Percentiles rank a stretch among this genome's conserved stretches.
These are phyloP conservation scores for Phytomonas sp. DNA, from an alignment of 208 protist species.

Conservation along the genomic window DNA sequence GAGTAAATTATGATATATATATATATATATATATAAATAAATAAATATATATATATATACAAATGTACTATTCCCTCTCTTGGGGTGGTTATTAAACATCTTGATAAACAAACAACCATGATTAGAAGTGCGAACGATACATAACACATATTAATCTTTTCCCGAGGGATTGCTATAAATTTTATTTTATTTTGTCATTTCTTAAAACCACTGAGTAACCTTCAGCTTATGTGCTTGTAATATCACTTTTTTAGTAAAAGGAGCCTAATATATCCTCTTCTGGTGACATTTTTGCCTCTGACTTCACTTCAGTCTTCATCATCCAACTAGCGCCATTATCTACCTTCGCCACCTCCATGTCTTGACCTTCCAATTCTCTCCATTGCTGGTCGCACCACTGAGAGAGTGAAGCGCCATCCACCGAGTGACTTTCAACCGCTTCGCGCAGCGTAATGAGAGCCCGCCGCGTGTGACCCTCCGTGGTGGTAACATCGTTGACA, in stretches of 20 bases:
- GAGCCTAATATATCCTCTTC: background rate
- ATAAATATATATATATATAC: background rate
- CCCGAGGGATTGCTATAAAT: background rate
- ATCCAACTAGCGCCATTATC: background rate
- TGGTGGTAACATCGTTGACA: slow-evolving; percentile 7
- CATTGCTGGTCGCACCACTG: slow-evolving; percentile 60
- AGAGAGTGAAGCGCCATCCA: slow-evolving; percentile 26
- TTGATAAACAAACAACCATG: background rate
- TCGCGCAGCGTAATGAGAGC: slow-evolving; percentile 30
- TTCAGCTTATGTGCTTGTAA: background rate
- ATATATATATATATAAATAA: slow-evolving; percentile 1
- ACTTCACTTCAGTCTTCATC: background rate
- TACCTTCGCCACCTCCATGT: background rate
- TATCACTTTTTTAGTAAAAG: background rate
- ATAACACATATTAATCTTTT: background rate
- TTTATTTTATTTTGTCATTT: background rate
- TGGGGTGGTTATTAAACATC: background rate
- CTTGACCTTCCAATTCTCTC: slow-evolving; percentile 27
- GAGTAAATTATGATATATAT: background rate
- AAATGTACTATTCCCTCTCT: background rate
- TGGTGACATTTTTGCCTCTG: background rate
- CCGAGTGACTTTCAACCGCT: slow-evolving; percentile 32
- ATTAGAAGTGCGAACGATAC: background rate
- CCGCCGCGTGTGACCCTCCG: slow-evolving; percentile 17
- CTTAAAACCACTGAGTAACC: background rate